Base-by-base conservation (phyloP, 257 asterid genomes). In the Phtheirospermum japonicum region DNA sequence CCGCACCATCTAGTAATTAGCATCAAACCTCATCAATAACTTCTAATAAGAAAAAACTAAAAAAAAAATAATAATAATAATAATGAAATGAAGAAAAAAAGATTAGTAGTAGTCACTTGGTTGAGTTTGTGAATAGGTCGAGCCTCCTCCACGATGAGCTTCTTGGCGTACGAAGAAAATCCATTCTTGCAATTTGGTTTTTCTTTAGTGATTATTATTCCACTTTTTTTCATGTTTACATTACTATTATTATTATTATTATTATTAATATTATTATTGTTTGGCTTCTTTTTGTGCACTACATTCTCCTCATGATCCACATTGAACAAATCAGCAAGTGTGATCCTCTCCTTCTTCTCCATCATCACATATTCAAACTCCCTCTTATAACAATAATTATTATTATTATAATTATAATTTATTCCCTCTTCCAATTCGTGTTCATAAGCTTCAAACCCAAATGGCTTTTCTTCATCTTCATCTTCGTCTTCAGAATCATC, bases 281-380 rank as follows among this genome's bases (percentile, higher is more conserved):
- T 40, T 28, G 33, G 51, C 51, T n/a, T 52, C 8, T 11, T 52
- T 23, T 23, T 11, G 36, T 5, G 14, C 36, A n/a, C n/a, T n/a
- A 23, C 33, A 11, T 42, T 42, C 49, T 42, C 49, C 7, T 42
- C 28, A 5, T 73, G 54, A 61, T 84, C 85, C 0, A 86, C 87
- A 5, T 63, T 62, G 75, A 87, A 84, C 74, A 87, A 76, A 36
- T 84, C 95, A 0, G 90, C 95, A 5, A 87, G 85, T 6, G 95
- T 87, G 53, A 69, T 84, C 65, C 95, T 74, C 34, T 53, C 80
- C 66, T 53, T 77, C 68, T 77, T 79, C 67, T 50, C 57, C 57
- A 50, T 50, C 57, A 50, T 50, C 57, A 50, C 57, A 20, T 50
- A 50, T 1, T 26, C 58, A 52, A 23, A 52, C 16, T 51, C 32